These are phyloP conservation scores for Boletales sp. DNA, from an alignment of 768 basidiomycete species.

Conservation along the genomic window DNA sequence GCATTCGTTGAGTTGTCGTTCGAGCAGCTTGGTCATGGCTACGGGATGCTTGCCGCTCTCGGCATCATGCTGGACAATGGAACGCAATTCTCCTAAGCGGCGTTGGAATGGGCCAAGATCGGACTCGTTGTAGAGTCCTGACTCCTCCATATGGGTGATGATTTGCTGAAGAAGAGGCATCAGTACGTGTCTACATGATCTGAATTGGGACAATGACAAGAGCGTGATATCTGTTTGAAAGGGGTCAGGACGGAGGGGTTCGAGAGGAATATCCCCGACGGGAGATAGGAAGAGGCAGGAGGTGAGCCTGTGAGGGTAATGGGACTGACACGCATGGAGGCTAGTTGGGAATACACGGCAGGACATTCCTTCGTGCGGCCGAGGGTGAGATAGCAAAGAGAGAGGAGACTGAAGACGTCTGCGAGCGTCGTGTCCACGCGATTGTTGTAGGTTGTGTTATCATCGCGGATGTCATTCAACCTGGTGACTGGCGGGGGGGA, in stretches of 20 bases:
- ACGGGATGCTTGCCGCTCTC: conserved; percentile 80
- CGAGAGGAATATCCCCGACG: conserved; percentile 1
- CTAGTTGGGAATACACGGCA: conserved; percentile 93
- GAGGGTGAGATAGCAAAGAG: conserved; percentile 96
- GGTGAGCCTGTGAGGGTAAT: neutral
- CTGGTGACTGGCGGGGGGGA: conserved; percentile 61
- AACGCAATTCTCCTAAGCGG: conserved; percentile 76
- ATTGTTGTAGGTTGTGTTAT: conserved; percentile 73
- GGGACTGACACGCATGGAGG: conserved; percentile 86
- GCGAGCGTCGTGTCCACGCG: conserved; percentile 92
- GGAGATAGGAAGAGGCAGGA: neutral
- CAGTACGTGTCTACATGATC: conserved; percentile 24
- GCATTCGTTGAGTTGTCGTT: conserved; percentile 87
- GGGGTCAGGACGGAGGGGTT: conserved; percentile 18
- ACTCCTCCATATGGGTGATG: conserved; percentile 93
- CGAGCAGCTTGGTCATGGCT: conserved; percentile 84
- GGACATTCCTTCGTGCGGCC: conserved; percentile 94
- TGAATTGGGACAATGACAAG: conserved; percentile 18
- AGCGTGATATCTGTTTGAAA: conserved; percentile 21
- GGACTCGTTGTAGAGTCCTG: conserved; percentile 86
- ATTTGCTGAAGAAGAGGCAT: conserved; percentile 65
- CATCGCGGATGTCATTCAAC: conserved; percentile 87
- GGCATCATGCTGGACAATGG: conserved; percentile 80
- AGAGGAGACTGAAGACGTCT: conserved; percentile 93
- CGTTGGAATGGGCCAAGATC: conserved; percentile 87